Conservation (phyloP, 1,284 basidiomycete genomes). For the Cerrena zonata region DNA sequence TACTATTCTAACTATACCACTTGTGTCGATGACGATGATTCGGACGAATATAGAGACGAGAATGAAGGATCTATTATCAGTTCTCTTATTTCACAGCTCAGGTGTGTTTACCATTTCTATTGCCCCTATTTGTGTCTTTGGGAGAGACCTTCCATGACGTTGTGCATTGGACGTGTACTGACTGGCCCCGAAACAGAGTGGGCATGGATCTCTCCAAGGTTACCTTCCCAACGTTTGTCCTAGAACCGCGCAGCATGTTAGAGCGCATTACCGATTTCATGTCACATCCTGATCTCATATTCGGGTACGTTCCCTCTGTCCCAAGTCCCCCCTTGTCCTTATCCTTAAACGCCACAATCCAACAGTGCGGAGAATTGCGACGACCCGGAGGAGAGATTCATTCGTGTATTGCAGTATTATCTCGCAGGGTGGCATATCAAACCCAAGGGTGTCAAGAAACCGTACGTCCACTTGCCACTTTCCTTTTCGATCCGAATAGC, state of each 20-base stretch:
- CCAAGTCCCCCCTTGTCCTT: slow-evolving; percentile 10
- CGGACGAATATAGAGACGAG: slow-evolving; percentile 50
- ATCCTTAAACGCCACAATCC: slow-evolving; percentile 12
- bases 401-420: slow-evolving; percentile 90
- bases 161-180: too few relatives aligned
- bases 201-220: slow-evolving; percentile 96
- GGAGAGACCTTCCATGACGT: background rate
- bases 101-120: slow-evolving; percentile 37
- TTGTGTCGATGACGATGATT: slow-evolving; percentile 19
- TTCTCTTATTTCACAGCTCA: slow-evolving; percentile 80
- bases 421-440: slow-evolving; percentile 99
- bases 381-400: slow-evolving; percentile 86
- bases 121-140: background rate
- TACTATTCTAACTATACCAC: slow-evolving; percentile 9
- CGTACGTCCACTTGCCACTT: slow-evolving; percentile 46
- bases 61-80: slow-evolving; percentile 76
- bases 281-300: slow-evolving; percentile 96
- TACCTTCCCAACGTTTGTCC: slow-evolving; percentile 89
- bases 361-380: slow-evolving; percentile 66
- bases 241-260: slow-evolving; percentile 89
- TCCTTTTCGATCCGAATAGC: background rate
- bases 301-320: slow-evolving; percentile 62
- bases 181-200: slow-evolving; percentile 43
- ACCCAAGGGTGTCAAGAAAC: slow-evolving; percentile 99
- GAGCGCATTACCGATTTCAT: slow-evolving; percentile 99